These are phyloP conservation scores for Globisporangium cederbergense DNA, from an alignment of 352 stramenopile genomes.

Conservation along the genomic window DNA sequence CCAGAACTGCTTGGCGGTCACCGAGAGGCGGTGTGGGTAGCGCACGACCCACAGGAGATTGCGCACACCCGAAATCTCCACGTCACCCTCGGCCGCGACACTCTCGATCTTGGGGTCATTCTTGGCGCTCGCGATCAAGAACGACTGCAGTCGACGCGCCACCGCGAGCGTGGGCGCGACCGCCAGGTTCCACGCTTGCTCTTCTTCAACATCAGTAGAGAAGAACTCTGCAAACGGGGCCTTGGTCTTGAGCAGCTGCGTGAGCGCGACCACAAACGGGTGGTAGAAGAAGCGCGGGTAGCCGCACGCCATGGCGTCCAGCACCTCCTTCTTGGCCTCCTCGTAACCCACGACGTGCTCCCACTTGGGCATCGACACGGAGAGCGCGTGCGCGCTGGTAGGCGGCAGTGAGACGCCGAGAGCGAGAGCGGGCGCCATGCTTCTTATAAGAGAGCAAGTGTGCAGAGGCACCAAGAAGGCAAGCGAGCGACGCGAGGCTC, in stretches of 20 bases:
- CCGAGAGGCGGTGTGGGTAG: constrained; percentile 53
- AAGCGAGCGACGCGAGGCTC: not conserved
- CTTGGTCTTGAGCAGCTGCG: constrained; percentile 27
- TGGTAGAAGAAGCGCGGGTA: constrained; percentile 94
- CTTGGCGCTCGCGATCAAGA: constrained; percentile 49
- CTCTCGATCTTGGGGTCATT: constrained; percentile 13
- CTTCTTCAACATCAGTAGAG: constrained; percentile 15
- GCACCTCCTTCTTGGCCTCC: constrained; percentile 64
- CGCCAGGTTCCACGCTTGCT: constrained; percentile 21
- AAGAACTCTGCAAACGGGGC: constrained; percentile 23
- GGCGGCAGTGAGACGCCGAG: constrained; percentile 76
- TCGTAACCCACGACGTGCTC: constrained; percentile 90
- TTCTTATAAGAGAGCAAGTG: not conserved
- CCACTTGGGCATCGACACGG: constrained; percentile 83
- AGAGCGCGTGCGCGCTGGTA: constrained; percentile 65
- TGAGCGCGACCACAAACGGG: constrained; percentile 74
- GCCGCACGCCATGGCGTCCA: constrained; percentile 76
- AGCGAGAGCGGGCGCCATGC: constrained; percentile 20
- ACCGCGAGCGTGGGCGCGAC: constrained; percentile 54
- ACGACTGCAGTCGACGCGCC: constrained; percentile 59
- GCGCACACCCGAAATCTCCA: constrained; percentile 40
- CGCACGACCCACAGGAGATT: constrained; percentile 60
- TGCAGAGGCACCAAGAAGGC: not conserved
- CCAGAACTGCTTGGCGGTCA: constrained; percentile 86
- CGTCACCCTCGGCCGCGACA: constrained; percentile 12